Base-by-base conservation (phyloP, 2,329 filamentous ascomycete species). In the Talaromyces sp. region DNA sequence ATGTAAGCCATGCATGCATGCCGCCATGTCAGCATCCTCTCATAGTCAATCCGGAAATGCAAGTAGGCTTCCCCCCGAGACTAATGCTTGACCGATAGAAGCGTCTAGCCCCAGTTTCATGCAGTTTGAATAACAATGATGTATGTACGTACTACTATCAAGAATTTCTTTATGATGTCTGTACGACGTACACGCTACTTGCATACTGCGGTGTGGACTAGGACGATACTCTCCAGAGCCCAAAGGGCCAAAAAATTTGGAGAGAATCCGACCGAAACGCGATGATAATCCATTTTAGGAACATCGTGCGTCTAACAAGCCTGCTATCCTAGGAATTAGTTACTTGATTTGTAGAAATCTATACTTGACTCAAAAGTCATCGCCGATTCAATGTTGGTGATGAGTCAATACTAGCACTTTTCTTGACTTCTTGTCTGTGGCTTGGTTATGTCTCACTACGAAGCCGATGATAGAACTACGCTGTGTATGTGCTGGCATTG, bases 1-100 rank as follows among this genome's bases (percentile, higher is more conserved):
- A 43, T 55, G 21, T 8, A 22, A 17, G 17, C 13, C 21, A 25
- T 39, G 11, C 21, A 53, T 46, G 37, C 50, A 40, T 46, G 25
- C 40, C 21, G 45, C 33, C 22, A 41, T 54, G 51, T 48, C 46
- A 52, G 37, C 21, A 21, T 28, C 22, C 21, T 35, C 31, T 33
- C 46, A 43, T 51, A 57, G 19, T 52, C 41, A 25, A 19, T 37
- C 37, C 57, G 57, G 57, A 39, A 51, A 56, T 59, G 57, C 57
- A 59, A 33, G 53, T 46, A 33, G 46, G 46, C 45, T 59, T 59
- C 57, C 57, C 57, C 57, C 57, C 57, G 57, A 56, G 35, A 43
- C 57, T 59, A 59, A 59, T 56, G 57, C 43, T 31, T 50, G 41
- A 39, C 53, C 41, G 28, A 21, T 39, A 54, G 52, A 9, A 17